phyloP scores from a whole-genome alignment of 1,284 basidiomycete species.

The Cystobasidium slooffiae region DNA sequence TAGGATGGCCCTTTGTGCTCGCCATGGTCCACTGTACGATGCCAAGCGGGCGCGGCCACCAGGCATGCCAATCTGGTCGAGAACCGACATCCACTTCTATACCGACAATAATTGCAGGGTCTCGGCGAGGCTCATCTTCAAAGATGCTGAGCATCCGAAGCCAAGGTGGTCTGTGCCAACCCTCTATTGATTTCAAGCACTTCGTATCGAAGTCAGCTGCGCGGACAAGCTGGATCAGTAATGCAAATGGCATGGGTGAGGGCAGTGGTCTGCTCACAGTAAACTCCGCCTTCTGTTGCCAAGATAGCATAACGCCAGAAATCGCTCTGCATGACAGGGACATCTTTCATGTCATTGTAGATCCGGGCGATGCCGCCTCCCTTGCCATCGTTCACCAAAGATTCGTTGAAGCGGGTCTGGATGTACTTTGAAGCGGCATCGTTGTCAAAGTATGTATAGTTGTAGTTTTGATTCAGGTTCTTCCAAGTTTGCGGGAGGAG shows the following conservation, averaged over 20 bases:
- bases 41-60: constrained; percentile 50
- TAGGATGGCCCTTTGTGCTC: constrained; percentile 48
- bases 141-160: constrained; percentile 13
- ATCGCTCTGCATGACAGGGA: constrained; percentile 47
- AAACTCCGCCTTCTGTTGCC: constrained; percentile 49
- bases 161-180: constrained; percentile 44
- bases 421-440: constrained; percentile 23
- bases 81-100: constrained; percentile 49
- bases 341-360: constrained; percentile 24
- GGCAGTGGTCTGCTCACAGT: constrained; percentile 31
- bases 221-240: not conserved
- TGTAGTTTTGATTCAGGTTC: constrained; percentile 11
- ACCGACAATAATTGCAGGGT: constrained; percentile 48
- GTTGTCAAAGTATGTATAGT: constrained; percentile 38
- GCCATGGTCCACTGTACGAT: constrained; percentile 51
- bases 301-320: constrained; percentile 52
- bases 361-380: constrained; percentile 18
- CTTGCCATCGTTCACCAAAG: constrained; percentile 3
- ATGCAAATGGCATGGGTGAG: not conserved
- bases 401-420: constrained; percentile 20
- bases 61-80: constrained; percentile 49
- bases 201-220: constrained; percentile 48
- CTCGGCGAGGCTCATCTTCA: constrained; percentile 23
- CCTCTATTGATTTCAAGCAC: constrained; percentile 46
- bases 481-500: constrained; percentile 15